phyloP scores from a whole-genome alignment of 805 yeast species.

The Candida namnaoensis region DNA sequence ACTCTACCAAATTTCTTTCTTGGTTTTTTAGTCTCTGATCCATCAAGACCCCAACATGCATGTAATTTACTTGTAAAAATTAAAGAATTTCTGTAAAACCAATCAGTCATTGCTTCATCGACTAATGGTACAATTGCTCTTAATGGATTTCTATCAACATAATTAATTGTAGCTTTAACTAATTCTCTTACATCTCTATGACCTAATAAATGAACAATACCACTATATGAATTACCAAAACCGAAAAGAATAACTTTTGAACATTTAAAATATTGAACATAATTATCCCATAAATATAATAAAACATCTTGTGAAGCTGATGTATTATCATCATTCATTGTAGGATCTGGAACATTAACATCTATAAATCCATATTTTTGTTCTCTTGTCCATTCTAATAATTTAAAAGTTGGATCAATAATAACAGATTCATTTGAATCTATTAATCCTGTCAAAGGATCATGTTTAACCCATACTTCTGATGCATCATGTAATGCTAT shows the following conservation, averaged over 20 bases:
- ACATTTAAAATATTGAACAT: slow-evolving; percentile 66
- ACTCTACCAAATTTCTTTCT: slow-evolving; percentile 91
- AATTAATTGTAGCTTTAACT: slow-evolving; percentile 64
- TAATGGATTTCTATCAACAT: slow-evolving; percentile 59
- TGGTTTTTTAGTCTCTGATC: slow-evolving; percentile 53
- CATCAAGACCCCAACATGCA: slow-evolving; percentile 66
- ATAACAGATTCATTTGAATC: slow-evolving; percentile 66
- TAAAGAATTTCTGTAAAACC: slow-evolving; percentile 84
- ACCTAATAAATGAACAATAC: slow-evolving; percentile 80
- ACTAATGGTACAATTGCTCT: slow-evolving; percentile 77
- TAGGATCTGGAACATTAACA: slow-evolving; percentile 60
- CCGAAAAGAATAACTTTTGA: slow-evolving; percentile 75
- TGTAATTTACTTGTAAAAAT: slow-evolving; percentile 71
- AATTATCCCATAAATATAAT: slow-evolving; percentile 85
- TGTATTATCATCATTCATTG: slow-evolving; percentile 39
- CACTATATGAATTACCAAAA: slow-evolving; percentile 82
- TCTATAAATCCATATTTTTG: slow-evolving; percentile 75
- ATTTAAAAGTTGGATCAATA: slow-evolving; percentile 62
- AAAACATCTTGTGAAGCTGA: slow-evolving; percentile 73
- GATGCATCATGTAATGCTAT: slow-evolving; percentile 86
- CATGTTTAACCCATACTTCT: slow-evolving; percentile 81
- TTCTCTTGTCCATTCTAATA: slow-evolving; percentile 59
- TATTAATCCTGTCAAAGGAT: slow-evolving; percentile 71
- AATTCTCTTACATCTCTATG: slow-evolving; percentile 63
- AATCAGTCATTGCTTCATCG: slow-evolving; percentile 84